Evolutionary conservation across 192 early-diverging fungal species (phyloP).

Genomic region (Chytriomyces confervae): DNA sequence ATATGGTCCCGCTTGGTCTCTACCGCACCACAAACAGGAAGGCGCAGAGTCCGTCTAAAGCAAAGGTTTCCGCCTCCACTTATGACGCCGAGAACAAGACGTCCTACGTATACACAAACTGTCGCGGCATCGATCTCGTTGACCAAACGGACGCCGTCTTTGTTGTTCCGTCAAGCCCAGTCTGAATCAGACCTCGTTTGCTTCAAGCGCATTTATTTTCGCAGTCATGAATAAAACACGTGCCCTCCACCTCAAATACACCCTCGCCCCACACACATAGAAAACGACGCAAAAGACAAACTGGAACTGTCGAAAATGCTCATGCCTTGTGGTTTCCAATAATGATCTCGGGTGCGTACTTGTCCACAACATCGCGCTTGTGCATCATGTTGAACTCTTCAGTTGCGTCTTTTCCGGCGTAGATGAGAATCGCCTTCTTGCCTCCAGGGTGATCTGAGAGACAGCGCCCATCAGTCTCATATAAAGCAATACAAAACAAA

Average conservation of each 20-base stretch:
- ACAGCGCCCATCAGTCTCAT: not conserved
- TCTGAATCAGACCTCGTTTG: no score
- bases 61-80: not conserved
- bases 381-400: constrained; percentile 78
- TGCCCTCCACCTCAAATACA: no score
- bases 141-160: constrained; percentile 50
- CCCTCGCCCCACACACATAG: no score
- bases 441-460: constrained; percentile 78
- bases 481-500: constrained; percentile 16
- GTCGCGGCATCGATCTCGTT: constrained; percentile 49
- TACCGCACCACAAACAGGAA: constrained; percentile 25
- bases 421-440: constrained; percentile 83
- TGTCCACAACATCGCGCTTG: constrained; percentile 80
- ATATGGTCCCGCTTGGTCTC: constrained; percentile 53
- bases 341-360: constrained; percentile 60
- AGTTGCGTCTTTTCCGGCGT: constrained; percentile 83
- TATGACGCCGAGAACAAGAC: constrained; percentile 12
- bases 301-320: no score
- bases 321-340: constrained; percentile 43
- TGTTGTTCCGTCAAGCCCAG: constrained; percentile 21
- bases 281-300: no score
- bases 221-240: no score
- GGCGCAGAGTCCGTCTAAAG: not conserved
- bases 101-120: constrained; percentile 62
- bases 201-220: no score